Evolutionary conservation across 2,329 filamentous ascomycete species (phyloP).

Genomic region (Hymenoscyphus infarciens): DNA sequence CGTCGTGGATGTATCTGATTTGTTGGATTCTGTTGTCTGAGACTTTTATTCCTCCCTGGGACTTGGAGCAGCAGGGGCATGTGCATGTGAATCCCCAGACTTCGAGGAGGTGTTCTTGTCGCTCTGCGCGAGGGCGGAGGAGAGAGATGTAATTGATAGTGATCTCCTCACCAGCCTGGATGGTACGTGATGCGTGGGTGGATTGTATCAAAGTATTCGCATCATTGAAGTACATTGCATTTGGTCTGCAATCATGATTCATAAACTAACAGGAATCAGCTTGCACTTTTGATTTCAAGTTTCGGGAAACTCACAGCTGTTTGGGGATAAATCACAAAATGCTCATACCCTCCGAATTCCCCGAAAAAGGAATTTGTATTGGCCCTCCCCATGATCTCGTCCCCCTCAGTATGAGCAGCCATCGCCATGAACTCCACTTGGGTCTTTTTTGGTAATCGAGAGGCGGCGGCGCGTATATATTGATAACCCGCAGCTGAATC

Average conservation of each 20-base stretch:
- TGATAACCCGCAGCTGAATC: background rate
- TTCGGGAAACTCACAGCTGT: background rate
- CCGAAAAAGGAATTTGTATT: background rate
- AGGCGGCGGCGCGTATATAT: background rate
- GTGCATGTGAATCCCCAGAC: background rate
- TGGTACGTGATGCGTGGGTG: background rate
- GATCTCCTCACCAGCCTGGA: background rate
- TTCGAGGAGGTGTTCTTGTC: background rate
- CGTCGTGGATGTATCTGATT: background rate
- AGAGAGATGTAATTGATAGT: slow-evolving; percentile 1
- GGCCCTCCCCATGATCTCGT: background rate
- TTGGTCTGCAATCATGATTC: slow-evolving; percentile 1
- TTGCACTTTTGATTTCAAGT: background rate
- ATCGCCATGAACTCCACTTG: background rate
- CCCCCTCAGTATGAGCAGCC: background rate
- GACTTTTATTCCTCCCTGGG: background rate
- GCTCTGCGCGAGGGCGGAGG: background rate
- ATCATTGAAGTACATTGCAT: background rate
- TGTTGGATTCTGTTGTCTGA: background rate
- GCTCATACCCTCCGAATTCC: background rate
- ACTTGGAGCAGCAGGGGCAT: background rate
- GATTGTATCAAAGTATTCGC: background rate
- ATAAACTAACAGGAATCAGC: background rate
- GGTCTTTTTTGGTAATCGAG: background rate
- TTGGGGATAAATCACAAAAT: background rate